Evolutionary conservation across 148 eudicot species (phyloP).

Genomic region (Fagopyrum homotropicum): DNA sequence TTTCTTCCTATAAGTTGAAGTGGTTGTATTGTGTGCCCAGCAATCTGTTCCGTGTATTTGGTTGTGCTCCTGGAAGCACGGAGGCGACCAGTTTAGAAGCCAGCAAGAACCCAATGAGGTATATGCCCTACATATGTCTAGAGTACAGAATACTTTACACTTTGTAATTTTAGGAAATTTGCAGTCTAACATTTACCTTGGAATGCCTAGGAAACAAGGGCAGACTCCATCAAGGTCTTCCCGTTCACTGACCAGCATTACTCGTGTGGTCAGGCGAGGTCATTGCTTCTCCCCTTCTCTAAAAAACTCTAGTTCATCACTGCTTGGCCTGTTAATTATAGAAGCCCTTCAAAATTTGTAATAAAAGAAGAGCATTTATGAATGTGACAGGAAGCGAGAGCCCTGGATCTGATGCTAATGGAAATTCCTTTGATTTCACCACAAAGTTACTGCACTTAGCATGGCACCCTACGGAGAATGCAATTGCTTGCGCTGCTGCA

Average conservation of each 20-base stretch:
- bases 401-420: slow-evolving; percentile 60
- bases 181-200: background rate
- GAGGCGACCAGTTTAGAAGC: slow-evolving; percentile 93
- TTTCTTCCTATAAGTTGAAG: background rate
- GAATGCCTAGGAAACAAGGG: slow-evolving; percentile 59
- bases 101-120: slow-evolving; percentile 97
- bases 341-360: background rate
- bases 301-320: background rate
- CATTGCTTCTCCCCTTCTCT: background rate
- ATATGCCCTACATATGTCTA: slow-evolving; percentile 6
- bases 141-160: background rate
- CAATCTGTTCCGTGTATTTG: slow-evolving; percentile 95
- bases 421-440: slow-evolving; percentile 70
- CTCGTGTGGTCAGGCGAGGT: slow-evolving; percentile 67
- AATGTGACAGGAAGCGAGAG: slow-evolving; percentile 54
- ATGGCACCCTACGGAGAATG: slow-evolving; percentile 86
- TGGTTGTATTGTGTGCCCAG: slow-evolving; percentile 30
- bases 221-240: slow-evolving; percentile 74
- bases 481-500: slow-evolving; percentile 87
- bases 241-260: slow-evolving; percentile 61
- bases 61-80: slow-evolving; percentile 64
- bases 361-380: background rate
- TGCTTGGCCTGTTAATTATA: background rate
- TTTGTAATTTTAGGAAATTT: background rate
- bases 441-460: slow-evolving; percentile 83